Base-by-base conservation (phyloP, 495 filamentous ascomycete genomes). In the Daldinia caldariorum region DNA sequence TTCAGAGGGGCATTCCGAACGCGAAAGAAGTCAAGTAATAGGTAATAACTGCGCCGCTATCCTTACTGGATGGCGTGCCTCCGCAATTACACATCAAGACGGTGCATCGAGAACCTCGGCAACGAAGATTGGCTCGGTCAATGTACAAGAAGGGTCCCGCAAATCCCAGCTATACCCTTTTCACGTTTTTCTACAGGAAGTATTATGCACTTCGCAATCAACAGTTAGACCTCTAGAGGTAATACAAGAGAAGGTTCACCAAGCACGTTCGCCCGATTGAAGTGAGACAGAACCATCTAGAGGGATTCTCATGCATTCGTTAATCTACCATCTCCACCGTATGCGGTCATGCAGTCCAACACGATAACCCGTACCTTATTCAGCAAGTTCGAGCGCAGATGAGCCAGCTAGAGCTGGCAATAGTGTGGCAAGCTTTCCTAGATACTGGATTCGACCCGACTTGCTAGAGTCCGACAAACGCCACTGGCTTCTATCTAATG, bases 321-420 rank as follows among this genome's bases (percentile, higher is more conserved):
- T 69, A 66, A 71, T 75, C 72, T 77, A 37, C 43, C 54, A 73
- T 75, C 73, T 72, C 75, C 75, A 73, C 71, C 57, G 54, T 70
- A 77, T 67, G 66, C 61, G 70, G 65, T 51, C 73, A 72, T 69
- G 63, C 67, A 53, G 70, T 75, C 67, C 45, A 68, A 74, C 75
- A 74, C 69, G 70, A 58, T 70, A 66, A 63, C 63, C 63, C 59
- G 66, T 70, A 66, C 63, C 75, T 71, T 63, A 66, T 71, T 71
- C 58, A 77, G 70, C 66, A 69, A 63, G 66, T 60, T 58, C 61
- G 57, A 35, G 41, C 57, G 65, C 51, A 68, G 60, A 70, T 57
- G 67, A 75, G 62, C 68, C 72, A 74, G 62, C 70, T 58, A 62
- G 61, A 73, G 63, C 63, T 66, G 60, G 67, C 56, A 66, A 50